Evolutionary conservation across 2,329 filamentous ascomycete species (phyloP).

Genomic region (Aspergillus felis): DNA sequence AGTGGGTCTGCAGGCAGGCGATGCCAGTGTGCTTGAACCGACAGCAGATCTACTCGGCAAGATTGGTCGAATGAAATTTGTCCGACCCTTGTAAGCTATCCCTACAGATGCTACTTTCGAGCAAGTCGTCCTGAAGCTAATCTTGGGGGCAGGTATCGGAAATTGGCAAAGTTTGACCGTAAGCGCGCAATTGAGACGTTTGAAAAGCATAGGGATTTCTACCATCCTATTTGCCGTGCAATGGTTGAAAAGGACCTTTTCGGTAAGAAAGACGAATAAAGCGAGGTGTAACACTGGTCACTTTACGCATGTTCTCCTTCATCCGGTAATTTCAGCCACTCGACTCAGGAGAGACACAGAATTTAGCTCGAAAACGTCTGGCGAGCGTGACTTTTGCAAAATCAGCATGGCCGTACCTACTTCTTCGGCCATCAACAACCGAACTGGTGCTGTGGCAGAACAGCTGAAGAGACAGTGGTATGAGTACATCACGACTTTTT

Average conservation of each 20-base stretch:
- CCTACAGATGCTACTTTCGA: not conserved
- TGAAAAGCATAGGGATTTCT: slow-evolving; percentile 83
- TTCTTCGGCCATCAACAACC: not conserved
- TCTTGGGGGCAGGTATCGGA: slow-evolving; percentile 47
- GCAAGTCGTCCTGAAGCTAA: slow-evolving; percentile 9
- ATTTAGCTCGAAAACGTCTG: not conserved
- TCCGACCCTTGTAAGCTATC: slow-evolving; percentile 66
- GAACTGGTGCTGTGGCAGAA: not conserved
- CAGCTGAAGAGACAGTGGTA: not conserved
- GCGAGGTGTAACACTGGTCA: not conserved
- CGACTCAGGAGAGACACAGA: not conserved
- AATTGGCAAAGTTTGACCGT: slow-evolving; percentile 69
- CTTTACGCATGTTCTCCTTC: not conserved
- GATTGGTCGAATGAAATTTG: slow-evolving; percentile 96
- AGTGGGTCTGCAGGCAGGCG: slow-evolving; percentile 71
- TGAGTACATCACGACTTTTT: not conserved
- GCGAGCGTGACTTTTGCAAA: not conserved
- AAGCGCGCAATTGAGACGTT: slow-evolving; percentile 77
- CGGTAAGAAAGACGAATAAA: slow-evolving; percentile 33
- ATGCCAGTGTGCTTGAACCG: slow-evolving; percentile 64
- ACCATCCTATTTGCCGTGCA: slow-evolving; percentile 84
- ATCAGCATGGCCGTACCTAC: not conserved
- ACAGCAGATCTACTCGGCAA: slow-evolving; percentile 71
- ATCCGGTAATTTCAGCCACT: not conserved
- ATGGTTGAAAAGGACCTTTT: slow-evolving; percentile 84